Base-by-base conservation (phyloP, 139 green algal genomes). In the Picocystis salinarum region DNA sequence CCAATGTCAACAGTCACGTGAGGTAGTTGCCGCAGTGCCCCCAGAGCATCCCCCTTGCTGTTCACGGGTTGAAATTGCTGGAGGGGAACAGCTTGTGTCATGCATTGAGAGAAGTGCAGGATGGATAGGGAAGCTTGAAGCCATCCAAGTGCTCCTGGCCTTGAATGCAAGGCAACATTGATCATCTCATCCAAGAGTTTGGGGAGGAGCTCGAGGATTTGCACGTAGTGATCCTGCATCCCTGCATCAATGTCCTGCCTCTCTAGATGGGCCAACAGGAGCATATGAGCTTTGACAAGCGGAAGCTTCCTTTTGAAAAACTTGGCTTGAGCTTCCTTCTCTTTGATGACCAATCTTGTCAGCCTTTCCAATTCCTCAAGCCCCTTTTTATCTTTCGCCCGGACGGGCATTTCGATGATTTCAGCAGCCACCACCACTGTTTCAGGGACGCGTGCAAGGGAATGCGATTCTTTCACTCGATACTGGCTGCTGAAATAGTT, bases 361-460 rank as follows among this genome's bases (percentile, higher is more conserved):
- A 60, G 20, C 2, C 36, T 49, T 12, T 52, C 42, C 4, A 70
- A 22, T 5, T 29, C 1, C 26, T 52, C 17, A 45, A 90, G 85
- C 4, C 45, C 28, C 13, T 61, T 52, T 44, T 86, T 84, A 31
- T 80, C 64, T 55, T 77, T 77, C 15, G 36, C 11, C 0, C 57
- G 62, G 2, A 47, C 65, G 15, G 67, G 60, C 24, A 81, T 20
- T 5, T 31, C 57, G 37, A 90, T 79, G 58, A 90, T 91, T 65
- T 92, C 81, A 54, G 77, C 71, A n/a, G 80, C 77, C 20, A 59
- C 69, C 22, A 84, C 62, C 23, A 92, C 65, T 3, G 79, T 92
- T 36, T 92, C 81, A 13, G 64, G 71, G 20, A 92, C 74, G 26
- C 68, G 67, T 4, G 61, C 59, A 40, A 92, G 54, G 0, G 63